A percentile compares a stretch with the other conserved stretches of the same genome.
These are phyloP conservation scores for Phytopythium helicoides DNA, from an alignment of 352 stramenopile species.

Conservation along the genomic window DNA sequence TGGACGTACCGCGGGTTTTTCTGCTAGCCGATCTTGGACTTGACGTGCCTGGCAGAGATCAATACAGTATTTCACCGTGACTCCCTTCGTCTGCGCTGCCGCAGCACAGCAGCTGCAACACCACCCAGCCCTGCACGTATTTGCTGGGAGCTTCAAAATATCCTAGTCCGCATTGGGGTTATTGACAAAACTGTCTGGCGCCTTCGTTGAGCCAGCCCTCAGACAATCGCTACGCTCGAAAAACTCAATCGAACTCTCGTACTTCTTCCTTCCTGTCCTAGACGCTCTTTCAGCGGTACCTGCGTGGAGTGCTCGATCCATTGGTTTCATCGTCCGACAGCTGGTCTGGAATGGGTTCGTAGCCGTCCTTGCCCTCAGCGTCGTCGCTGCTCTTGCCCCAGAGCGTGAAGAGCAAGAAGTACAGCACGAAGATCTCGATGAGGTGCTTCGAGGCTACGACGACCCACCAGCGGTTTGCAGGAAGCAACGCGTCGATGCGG, in stretches of 20 bases:
- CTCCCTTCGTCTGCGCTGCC: neutral
- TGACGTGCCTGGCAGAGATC: too few relatives aligned
- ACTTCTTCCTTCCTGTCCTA: too few relatives aligned
- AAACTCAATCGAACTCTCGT: too few relatives aligned
- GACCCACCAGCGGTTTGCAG: conserved; percentile 88
- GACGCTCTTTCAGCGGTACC: neutral
- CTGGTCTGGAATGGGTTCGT: conserved; percentile 75
- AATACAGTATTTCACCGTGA: too few relatives aligned
- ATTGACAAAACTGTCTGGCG: too few relatives aligned
- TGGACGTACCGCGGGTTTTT: neutral
- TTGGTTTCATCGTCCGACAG: conserved; percentile 51
- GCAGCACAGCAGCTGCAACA: too few relatives aligned
- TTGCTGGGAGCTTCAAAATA: too few relatives aligned
- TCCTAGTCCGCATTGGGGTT: too few relatives aligned
- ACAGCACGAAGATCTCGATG: conserved; percentile 92
- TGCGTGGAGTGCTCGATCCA: conserved; percentile 23
- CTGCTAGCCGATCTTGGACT: neutral
- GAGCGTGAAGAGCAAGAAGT: conserved; percentile 94
- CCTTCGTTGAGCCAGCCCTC: too few relatives aligned
- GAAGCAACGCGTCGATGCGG: conserved; percentile 82
- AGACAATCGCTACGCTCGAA: too few relatives aligned
- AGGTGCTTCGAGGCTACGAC: conserved; percentile 93
- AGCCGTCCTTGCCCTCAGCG: conserved; percentile 64
- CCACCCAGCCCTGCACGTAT: neutral
- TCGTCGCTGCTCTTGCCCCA: conserved; percentile 78